Percentiles rank a stretch among this genome's conserved stretches.
phyloP scores from a whole-genome alignment of 1,284 basidiomycete genomes.

The Malassezia vespertilionis region DNA sequence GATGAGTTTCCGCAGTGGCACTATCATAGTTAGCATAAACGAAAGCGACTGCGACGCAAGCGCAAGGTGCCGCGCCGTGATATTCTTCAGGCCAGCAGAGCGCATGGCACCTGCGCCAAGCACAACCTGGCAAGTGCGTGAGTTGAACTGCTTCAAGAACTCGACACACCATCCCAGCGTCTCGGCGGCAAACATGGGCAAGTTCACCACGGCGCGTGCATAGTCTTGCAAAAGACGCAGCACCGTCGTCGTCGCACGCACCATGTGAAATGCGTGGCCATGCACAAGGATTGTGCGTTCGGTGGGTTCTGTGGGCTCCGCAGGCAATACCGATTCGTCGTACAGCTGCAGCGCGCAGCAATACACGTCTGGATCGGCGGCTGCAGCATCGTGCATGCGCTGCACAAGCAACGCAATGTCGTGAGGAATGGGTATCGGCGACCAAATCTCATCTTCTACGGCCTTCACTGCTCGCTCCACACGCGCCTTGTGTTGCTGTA shows the following conservation, averaged over 20 bases:
- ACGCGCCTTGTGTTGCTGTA: constrained; percentile 70
- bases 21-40: constrained; percentile 86
- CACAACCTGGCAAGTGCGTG: constrained; percentile 92
- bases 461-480: constrained; percentile 72
- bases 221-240: constrained; percentile 73
- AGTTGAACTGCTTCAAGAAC: constrained; percentile 84
- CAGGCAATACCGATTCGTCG: background rate
- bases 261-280: constrained; percentile 57
- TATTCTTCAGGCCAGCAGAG: constrained; percentile 91
- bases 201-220: constrained; percentile 72
- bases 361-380: constrained; percentile 62
- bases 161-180: constrained; percentile 87
- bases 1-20: constrained; percentile 87
- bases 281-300: constrained; percentile 69
- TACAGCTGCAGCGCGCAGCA: constrained; percentile 11
- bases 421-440: constrained; percentile 62
- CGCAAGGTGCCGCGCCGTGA: constrained; percentile 88
- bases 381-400: constrained; percentile 67
- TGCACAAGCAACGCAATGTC: constrained; percentile 62
- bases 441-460: constrained; percentile 85
- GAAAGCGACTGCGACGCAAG: constrained; percentile 90
- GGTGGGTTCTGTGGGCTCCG: background rate
- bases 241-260: constrained; percentile 64
- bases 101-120: constrained; percentile 95
- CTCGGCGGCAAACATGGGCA: constrained; percentile 80